Conservation (phyloP, 2,329 filamentous ascomycete genomes). For the Diaporthe vaccinii region DNA sequence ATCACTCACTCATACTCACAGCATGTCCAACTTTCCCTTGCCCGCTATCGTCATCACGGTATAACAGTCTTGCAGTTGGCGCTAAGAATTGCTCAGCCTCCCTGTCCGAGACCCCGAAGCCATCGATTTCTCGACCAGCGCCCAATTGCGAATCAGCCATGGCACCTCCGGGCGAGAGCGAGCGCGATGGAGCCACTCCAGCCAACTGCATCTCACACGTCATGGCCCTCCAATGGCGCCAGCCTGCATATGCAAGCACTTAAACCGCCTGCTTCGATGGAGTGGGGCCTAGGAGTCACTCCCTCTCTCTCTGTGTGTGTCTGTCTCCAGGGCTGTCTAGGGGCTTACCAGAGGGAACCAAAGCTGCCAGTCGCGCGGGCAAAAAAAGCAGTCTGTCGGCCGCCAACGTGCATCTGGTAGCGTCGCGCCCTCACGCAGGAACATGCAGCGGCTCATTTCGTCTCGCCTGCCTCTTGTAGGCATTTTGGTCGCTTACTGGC, state of each 20-base stretch:
- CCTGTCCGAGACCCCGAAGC: neutral
- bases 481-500: conserved; percentile 22
- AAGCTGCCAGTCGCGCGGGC: neutral
- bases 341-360: neutral
- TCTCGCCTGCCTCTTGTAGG: conserved; percentile 33
- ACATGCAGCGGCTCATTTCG: conserved; percentile 40
- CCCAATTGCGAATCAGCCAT: neutral
- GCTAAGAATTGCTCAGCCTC: conserved; percentile 24
- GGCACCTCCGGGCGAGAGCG: neutral
- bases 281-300: conserved; percentile 18
- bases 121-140: neutral
- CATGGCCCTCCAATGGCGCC: conserved; percentile 35
- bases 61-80: conserved; percentile 19
- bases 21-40: neutral
- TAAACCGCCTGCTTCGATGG: conserved; percentile 35
- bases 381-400: conserved; percentile 23
- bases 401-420: conserved; percentile 16
- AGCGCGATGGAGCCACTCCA: conserved; percentile 28
- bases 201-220: conserved; percentile 39
- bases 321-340: neutral
- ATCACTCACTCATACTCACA: neutral
- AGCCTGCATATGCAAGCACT: conserved; percentile 42
- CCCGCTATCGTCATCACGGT: neutral
- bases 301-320: neutral
- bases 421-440: conserved; percentile 37